Percentiles rank a stretch among this genome's conserved stretches.
Evolutionary conservation across 2,329 filamentous ascomycete genomes (phyloP).

Genomic region (Aureobasidium leucospermi): DNA sequence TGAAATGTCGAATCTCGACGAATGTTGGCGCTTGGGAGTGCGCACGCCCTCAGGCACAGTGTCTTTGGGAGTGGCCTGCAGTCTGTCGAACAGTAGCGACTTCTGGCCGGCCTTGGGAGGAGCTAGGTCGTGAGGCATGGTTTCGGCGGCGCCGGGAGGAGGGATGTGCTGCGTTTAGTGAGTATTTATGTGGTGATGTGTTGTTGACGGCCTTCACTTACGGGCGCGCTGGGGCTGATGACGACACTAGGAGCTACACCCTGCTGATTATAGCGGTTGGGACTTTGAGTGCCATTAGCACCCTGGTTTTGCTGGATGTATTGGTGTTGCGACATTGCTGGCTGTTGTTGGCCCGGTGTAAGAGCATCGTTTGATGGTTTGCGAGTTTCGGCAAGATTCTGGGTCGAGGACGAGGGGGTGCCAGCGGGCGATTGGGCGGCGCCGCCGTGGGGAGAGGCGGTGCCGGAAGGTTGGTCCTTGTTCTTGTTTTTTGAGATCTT

Average conservation of each 20-base stretch:
- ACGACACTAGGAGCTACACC: constrained; percentile 65
- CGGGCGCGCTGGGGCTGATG: constrained; percentile 88
- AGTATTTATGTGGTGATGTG: constrained; percentile 16
- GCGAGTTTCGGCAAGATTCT: constrained; percentile 74
- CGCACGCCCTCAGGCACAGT: constrained; percentile 81
- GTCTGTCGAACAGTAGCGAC: constrained; percentile 76
- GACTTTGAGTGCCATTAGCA: constrained; percentile 5
- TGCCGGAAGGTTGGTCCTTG: constrained; percentile 48
- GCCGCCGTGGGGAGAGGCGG: constrained; percentile 63
- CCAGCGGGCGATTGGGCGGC: constrained; percentile 51
- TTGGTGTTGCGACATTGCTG: constrained; percentile 26
- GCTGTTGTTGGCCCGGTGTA: constrained; percentile 7
- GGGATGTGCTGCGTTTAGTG: constrained; percentile 64
- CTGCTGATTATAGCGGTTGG: constrained; percentile 14
- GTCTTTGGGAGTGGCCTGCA: constrained; percentile 92
- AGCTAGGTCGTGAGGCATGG: constrained; percentile 94
- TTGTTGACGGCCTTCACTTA: constrained; percentile 42
- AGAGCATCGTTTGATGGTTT: constrained; percentile 49
- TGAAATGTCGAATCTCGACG: constrained; percentile 95
- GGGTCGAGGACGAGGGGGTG: constrained; percentile 85
- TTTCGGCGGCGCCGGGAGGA: constrained; percentile 87
- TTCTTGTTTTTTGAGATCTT: constrained; percentile 57
- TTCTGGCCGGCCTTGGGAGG: constrained; percentile 89
- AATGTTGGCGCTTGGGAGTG: constrained; percentile 94
- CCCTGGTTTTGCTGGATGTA: constrained; percentile 21